Base-by-base conservation (phyloP, 345 rosid genomes). In the Clarkia xantiana region DNA sequence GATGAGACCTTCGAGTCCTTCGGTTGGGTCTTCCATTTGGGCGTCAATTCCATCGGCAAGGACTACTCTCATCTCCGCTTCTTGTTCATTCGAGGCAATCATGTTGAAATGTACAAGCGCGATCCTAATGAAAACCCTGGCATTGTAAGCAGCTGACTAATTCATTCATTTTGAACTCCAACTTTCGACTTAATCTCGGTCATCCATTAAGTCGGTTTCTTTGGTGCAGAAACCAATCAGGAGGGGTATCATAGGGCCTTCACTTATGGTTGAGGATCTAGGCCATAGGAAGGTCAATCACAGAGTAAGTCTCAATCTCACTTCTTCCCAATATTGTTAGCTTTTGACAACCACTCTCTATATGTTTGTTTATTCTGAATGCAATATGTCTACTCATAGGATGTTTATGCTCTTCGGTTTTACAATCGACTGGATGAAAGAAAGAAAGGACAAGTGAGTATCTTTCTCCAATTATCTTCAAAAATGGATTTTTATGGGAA, bases 401-500 rank as follows among this genome's bases (percentile, higher is more conserved):
- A 91, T 53, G 52, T 86, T 41, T 86, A 86, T 49, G 81, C 75
- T 53, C 49, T 86, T 57, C 78, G 79, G 58, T 80, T 91, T 66
- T 84, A 73, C 60, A 86, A 62, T 44, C 74, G 89, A 56, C 67
- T 83, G 75, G 96, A 86, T 49, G 93, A 86, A 66, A 42, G 81
- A 14, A 84, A 72, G 69, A 91, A 86, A 51, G 98, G 96, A 71
- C 85, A 90, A 72, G 96, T 90, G 67, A 77, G 89, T 76, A 49
- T 51, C 19, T 47, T 59, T 53, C 47, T 29, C 9, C 1, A 29
- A 10, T 7, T 7, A 29, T 29, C 36, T 29, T 29, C n/a, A 29
- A 29, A 29, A n/a, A n/a, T n/a, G n/a, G n/a, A n/a, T 5, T 5
- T 7, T 5, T 2, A 22, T 22, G 25, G 25, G 5, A 22, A 22